Evolutionary conservation across 768 basidiomycete genomes (phyloP), one percentile per base, ranked within the genome.

Genomic region (Termitomyces bulborhizus): DNA sequence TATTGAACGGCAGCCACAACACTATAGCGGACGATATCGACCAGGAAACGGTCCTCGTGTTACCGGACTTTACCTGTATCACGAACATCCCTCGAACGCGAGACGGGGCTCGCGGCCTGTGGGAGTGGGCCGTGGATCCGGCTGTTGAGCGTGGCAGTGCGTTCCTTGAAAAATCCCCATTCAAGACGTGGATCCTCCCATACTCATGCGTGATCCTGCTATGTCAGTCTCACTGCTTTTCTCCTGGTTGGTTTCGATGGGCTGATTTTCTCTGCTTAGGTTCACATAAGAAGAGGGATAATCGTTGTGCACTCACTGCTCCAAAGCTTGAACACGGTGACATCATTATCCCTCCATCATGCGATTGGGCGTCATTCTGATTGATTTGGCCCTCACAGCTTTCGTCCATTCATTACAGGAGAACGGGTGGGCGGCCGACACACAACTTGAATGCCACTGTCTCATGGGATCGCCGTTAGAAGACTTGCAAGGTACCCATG

Each of bases 281-380:
- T 68, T 97, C 94, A 2, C 96, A 98, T 72, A 93, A 93, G 72
- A 83, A 81, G 62, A 78, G 95, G 32, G 96, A 98, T 71, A 95
- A 94, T 66, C 83, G 93, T 57, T 99, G 96, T 69, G 82, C 83
- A 26, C 86, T 98, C 44, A 84, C 89, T 9, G 93, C 93, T 1
- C 89, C 90, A 2, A 84, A 88, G 63, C 82, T 97, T 34, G 86
- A 88, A 65, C 78, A 86, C 62, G 79, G 89, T 58, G 44, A 58
- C 13, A 46, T 89, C 57, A 59, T 75, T 70, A 32, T 34, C 34
- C 13, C 12, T 9, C 1, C 8, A 51, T 9, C 60, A n/a, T 26
- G 47, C 41, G 40, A n/a, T 31, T 41, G n/a, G 32, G 1, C 6
- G 29, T 45, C 42, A 41, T 57, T 26, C 36, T 60, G 55, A 62